Evolutionary conservation across 192 early-diverging fungal genomes (phyloP).

Genomic region (Backusella parvicylindrica): DNA sequence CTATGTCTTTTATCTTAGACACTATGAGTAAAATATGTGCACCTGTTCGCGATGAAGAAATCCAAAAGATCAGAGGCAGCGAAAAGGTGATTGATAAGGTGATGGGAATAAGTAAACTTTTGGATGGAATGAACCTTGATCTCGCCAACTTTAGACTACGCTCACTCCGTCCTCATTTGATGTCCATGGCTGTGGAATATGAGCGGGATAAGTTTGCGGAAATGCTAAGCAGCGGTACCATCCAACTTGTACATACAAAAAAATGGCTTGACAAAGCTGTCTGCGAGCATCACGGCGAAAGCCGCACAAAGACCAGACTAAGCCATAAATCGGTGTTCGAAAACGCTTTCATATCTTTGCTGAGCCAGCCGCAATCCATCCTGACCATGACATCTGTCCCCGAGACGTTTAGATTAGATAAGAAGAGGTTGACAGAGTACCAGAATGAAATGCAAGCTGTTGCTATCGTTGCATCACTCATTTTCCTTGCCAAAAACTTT

Average conservation of each 20-base stretch:
- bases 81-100: conserved; percentile 47
- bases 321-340: neutral
- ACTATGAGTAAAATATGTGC: conserved; percentile 75
- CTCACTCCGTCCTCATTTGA: conserved; percentile 62
- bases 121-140: conserved; percentile 81
- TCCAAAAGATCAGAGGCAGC: conserved; percentile 27
- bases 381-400: conserved; percentile 26
- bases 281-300: neutral
- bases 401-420: conserved; percentile 71
- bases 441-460: conserved; percentile 75
- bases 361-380: neutral
- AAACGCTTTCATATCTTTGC: conserved; percentile 7
- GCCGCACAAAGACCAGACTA: neutral
- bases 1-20: conserved; percentile 44
- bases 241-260: conserved; percentile 49
- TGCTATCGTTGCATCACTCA: conserved; percentile 59
- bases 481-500: conserved; percentile 68
- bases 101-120: conserved; percentile 46
- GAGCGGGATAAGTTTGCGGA: conserved; percentile 66
- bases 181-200: conserved; percentile 69
- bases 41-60: conserved; percentile 65
- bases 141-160: conserved; percentile 74
- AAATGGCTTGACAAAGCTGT: conserved; percentile 58
- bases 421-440: conserved; percentile 53
- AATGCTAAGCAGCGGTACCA: conserved; percentile 40